Conservation (phyloP, 1,284 basidiomycete species). For the Cutaneotrichosporon dermatis region DNA sequence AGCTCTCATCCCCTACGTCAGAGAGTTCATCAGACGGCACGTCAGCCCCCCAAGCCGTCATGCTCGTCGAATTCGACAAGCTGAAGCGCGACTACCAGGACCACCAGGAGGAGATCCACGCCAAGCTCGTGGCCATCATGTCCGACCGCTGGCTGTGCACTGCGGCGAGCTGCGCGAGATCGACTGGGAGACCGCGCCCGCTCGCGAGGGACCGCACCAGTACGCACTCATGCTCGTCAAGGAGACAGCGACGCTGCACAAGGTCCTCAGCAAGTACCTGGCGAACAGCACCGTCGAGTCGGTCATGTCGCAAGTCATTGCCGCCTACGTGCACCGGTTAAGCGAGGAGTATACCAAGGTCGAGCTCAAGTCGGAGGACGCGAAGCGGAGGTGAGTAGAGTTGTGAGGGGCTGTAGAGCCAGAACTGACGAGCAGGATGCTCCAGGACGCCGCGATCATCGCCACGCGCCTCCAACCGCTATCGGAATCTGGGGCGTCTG, state of each 20-base stretch:
- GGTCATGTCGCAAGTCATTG: conserved; percentile 88
- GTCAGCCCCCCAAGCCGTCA: conserved; percentile 84
- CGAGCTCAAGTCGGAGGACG: conserved; percentile 71
- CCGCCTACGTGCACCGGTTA: conserved; percentile 80
- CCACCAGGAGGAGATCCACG: conserved; percentile 97
- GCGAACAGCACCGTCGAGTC: conserved; percentile 71
- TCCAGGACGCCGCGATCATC: conserved; percentile 71
- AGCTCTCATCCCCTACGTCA: conserved; percentile 91
- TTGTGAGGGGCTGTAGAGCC: conserved; percentile 40
- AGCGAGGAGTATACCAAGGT: conserved; percentile 77
- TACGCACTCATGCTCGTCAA: conserved; percentile 91
- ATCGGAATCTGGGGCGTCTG: conserved; percentile 58
- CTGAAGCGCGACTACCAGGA: conserved; percentile 97
- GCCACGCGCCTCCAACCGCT: conserved; percentile 67
- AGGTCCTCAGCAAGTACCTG: conserved; percentile 89
- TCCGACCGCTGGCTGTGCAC: conserved; percentile 86
- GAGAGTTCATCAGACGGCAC: conserved; percentile 89
- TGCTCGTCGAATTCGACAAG: conserved; percentile 97
- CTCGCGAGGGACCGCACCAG: conserved; percentile 52
- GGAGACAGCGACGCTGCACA: conserved; percentile 93
- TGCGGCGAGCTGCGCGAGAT: conserved; percentile 59
- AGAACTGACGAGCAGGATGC: conserved; percentile 50
- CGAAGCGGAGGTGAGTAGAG: conserved; percentile 66
- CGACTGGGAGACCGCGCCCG: conserved; percentile 65
- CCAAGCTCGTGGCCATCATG: conserved; percentile 98